phyloP scores from a whole-genome alignment of 805 yeast species.

The Kodamaea neixiangensis region DNA sequence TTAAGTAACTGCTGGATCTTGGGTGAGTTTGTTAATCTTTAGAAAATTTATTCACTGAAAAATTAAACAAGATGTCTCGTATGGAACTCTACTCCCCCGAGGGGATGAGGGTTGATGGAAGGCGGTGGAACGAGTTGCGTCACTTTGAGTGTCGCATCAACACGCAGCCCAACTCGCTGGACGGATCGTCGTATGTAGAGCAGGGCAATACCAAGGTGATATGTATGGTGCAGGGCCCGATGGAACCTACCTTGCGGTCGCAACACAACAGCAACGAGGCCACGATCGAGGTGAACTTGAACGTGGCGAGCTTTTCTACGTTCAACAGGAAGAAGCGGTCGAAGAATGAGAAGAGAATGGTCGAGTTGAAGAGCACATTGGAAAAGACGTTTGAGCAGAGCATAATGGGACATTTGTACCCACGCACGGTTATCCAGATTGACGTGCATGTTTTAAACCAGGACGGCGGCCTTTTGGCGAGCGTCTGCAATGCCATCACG shows the following conservation, averaged over 20 bases:
- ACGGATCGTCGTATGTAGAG: slow-evolving; percentile 90
- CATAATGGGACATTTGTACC: slow-evolving; percentile 70
- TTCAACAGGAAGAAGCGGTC: slow-evolving; percentile 69
- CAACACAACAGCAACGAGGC: slow-evolving; percentile 55
- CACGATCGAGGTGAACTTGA: slow-evolving; percentile 60
- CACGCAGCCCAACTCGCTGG: slow-evolving; percentile 85
- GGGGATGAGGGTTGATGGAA: slow-evolving; percentile 89
- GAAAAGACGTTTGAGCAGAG: slow-evolving; percentile 75
- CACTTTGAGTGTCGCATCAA: slow-evolving; percentile 77
- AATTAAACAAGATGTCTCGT: slow-evolving; percentile 48
- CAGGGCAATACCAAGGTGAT: slow-evolving; percentile 90
- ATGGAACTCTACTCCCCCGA: slow-evolving; percentile 92
- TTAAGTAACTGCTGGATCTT: slow-evolving; percentile 60
- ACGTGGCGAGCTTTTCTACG: slow-evolving; percentile 80
- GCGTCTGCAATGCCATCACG: slow-evolving; percentile 82
- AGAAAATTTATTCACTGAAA: neutral
- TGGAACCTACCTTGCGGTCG: slow-evolving; percentile 67
- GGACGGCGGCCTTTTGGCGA: slow-evolving; percentile 86
- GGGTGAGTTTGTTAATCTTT: slow-evolving; percentile 51
- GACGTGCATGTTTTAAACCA: slow-evolving; percentile 77
- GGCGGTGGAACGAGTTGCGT: slow-evolving; percentile 93
- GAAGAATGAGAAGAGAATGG: slow-evolving; percentile 67
- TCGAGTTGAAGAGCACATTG: slow-evolving; percentile 66
- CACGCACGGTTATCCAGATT: slow-evolving; percentile 79
- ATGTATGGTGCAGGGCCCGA: slow-evolving; percentile 86